A percentile compares a stretch with the other conserved stretches of the same genome.
Conservation (phyloP, 345 rosid species). For the Citrus reticulata region DNA sequence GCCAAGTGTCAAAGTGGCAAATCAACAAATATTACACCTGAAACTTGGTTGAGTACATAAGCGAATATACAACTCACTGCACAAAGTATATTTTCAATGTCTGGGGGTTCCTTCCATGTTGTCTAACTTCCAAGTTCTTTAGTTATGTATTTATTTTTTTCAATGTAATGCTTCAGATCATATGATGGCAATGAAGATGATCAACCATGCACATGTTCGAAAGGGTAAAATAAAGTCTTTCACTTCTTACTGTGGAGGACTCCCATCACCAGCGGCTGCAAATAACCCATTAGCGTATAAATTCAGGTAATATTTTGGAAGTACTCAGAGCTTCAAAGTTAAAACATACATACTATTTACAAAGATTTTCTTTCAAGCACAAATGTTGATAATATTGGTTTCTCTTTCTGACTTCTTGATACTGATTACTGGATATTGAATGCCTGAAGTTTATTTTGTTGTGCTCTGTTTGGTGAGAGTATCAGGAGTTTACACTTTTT, state of each 20-base stretch:
- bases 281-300: slow-evolving; percentile 91
- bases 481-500: neutral
- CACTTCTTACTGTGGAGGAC: slow-evolving; percentile 88
- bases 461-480: neutral
- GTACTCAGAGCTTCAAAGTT: neutral
- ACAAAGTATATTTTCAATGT: neutral
- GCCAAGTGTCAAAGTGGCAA: neutral
- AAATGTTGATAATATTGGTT: neutral
- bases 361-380: neutral
- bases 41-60: neutral
- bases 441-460: neutral
- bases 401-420: neutral
- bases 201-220: slow-evolving; percentile 59
- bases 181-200: slow-evolving; percentile 99
- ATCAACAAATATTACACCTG: neutral
- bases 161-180: slow-evolving; percentile 54
- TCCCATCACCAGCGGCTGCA: slow-evolving; percentile 97
- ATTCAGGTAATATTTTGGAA: slow-evolving; percentile 56
- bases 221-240: slow-evolving; percentile 78
- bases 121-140: neutral
- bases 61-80: neutral
- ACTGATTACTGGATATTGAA: neutral
- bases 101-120: neutral
- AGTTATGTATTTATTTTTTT: neutral
- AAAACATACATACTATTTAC: neutral